Base-by-base conservation (phyloP, 805 yeast species). In the Kregervanrija delftensis region DNA sequence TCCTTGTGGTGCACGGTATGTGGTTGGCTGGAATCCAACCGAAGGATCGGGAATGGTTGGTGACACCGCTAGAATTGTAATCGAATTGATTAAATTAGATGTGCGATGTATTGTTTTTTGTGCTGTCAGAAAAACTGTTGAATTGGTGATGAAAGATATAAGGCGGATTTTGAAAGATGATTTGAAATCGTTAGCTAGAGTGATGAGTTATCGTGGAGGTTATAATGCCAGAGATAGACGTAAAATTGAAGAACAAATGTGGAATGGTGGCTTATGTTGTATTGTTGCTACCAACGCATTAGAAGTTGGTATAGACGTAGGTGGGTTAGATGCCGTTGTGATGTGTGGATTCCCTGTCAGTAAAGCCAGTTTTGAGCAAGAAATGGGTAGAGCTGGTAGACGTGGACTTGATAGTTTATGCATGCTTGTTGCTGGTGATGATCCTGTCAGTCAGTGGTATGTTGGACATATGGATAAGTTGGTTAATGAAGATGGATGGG, bases 371-470 rank as follows among this genome's bases (percentile, higher is more conserved):
- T 77, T 93, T 58, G 87, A 90, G 54, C 99, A 93, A 64, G 99
- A 93, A 58, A 83, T 93, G 68, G 99, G 99, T 33, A 74, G 99
- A 57, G 98, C 96, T 0, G 99, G 99, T 13, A 73, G 99, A 60
- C 79, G 96, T 51, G 77, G 75, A 42, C 76, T 76, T 43, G 97
- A 93, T 40, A 87, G 96, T 4, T 64, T 93, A 57, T 91, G 96
- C 0, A 66, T 93, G 3, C 79, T 85, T 43, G 86, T 93, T 11
- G 93, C 90, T 1, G 84, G 93, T 33, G 77, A 80, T 22, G 80
- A 82, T 12, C 96, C 97, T 0, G 78, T 88, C 1, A 96, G 91
- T 62, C 95, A 88, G 55, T 81, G 84, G 58, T 91, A 83, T 58
- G 79, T 86, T 65, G 71, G 73, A 8, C 78, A 86, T 56, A 83